Evolutionary conservation across 768 basidiomycete genomes (phyloP).

Genomic region (Russula griseocarnosa): DNA sequence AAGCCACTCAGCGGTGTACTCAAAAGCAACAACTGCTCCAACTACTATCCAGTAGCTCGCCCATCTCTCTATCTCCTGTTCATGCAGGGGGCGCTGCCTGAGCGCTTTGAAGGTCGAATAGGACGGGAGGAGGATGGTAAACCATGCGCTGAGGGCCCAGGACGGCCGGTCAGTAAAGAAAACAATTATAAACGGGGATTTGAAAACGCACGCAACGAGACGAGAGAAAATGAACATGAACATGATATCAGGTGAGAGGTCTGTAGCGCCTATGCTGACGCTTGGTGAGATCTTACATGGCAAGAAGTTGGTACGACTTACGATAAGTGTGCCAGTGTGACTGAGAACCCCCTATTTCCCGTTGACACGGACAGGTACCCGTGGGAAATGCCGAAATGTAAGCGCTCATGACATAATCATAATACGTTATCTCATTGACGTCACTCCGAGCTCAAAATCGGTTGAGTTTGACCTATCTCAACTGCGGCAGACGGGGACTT

Average conservation of each 20-base stretch:
- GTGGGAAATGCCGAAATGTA: neutral
- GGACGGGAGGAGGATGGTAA: conserved; percentile 60
- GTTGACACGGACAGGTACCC: neutral
- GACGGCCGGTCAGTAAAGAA: conserved; percentile 11
- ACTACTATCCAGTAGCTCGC: conserved; percentile 63
- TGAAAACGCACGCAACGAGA: conserved; percentile 42
- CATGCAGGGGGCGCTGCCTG: conserved; percentile 47
- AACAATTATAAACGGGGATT: neutral
- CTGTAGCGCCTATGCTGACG: no score
- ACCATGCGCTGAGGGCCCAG: conserved; percentile 53
- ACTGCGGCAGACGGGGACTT: neutral
- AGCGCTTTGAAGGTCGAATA: conserved; percentile 68
- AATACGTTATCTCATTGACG: neutral
- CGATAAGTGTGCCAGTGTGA: neutral
- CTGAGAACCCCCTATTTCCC: neutral
- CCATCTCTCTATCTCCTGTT: conserved; percentile 54
- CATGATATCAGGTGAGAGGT: conserved; percentile 35
- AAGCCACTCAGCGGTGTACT: conserved; percentile 59
- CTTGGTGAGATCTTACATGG: neutral
- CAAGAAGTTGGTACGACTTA: neutral
- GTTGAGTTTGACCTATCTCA: neutral
- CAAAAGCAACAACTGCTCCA: conserved; percentile 55
- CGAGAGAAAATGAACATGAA: conserved; percentile 49
- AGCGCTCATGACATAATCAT: conserved; percentile 9
- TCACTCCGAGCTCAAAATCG: neutral